Evolutionary conservation across 2,329 filamentous ascomycete genomes (phyloP).

Genomic region (Pseudogymnoascus sp.): DNA sequence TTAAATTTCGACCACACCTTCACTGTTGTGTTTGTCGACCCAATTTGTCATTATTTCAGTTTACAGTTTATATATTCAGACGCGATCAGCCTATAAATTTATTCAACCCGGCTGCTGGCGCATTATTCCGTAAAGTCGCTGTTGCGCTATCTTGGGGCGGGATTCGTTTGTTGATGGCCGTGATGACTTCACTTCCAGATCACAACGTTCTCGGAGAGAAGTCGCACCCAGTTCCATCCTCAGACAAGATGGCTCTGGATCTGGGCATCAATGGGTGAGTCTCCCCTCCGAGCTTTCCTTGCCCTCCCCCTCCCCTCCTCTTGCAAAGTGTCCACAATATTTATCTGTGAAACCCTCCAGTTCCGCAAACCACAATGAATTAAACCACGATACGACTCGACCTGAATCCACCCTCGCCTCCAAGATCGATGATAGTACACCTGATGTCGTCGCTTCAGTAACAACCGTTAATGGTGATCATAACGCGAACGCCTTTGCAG

Average conservation of each 20-base stretch:
- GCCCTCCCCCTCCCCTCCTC: slow-evolving; percentile 23
- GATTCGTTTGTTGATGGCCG: slow-evolving; percentile 38
- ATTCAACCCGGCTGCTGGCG: slow-evolving; percentile 29
- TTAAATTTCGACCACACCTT: background rate
- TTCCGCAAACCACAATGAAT: slow-evolving; percentile 26
- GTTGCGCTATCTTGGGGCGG: slow-evolving; percentile 13
- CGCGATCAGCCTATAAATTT: background rate
- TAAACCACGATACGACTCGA: slow-evolving; percentile 20
- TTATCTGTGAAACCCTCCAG: slow-evolving; percentile 29
- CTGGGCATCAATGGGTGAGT: slow-evolving; percentile 54
- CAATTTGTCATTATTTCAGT: background rate
- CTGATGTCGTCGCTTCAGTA: slow-evolving; percentile 3
- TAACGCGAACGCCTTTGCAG: slow-evolving; percentile 18
- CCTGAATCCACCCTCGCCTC: slow-evolving; percentile 18
- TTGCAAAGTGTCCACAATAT: slow-evolving; percentile 23
- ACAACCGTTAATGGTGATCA: slow-evolving; percentile 20
- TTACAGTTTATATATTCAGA: background rate
- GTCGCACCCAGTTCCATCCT: slow-evolving; percentile 38
- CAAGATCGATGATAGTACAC: background rate
- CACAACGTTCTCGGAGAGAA: slow-evolving; percentile 40
- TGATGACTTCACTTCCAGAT: slow-evolving; percentile 43
- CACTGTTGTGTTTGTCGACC: slow-evolving; percentile 1
- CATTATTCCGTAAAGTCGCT: slow-evolving; percentile 20
- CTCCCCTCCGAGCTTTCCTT: slow-evolving; percentile 26
- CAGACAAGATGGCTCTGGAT: slow-evolving; percentile 46